Percentiles rank a stretch among this genome's conserved stretches.
Evolutionary conservation across 495 filamentous ascomycete species (phyloP).

Genomic region (Talaromyces borbonicus): DNA sequence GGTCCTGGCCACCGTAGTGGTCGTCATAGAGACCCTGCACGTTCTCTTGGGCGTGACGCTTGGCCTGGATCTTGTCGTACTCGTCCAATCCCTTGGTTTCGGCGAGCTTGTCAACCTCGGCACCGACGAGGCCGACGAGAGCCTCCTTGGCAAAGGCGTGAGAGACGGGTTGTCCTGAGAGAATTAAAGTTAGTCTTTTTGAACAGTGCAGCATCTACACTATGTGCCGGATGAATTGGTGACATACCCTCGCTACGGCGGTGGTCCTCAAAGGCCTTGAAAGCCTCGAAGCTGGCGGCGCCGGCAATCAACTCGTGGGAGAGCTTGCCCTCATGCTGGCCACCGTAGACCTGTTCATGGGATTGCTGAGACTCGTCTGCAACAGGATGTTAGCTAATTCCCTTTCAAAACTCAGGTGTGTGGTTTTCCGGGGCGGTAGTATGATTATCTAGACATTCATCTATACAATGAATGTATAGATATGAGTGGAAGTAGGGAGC

Average conservation of each 20-base stretch:
- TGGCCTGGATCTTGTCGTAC: slow-evolving; percentile 55
- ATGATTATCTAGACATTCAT: no score
- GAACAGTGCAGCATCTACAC: no score
- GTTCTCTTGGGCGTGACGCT: slow-evolving; percentile 56
- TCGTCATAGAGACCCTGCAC: slow-evolving; percentile 55
- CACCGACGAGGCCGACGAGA: slow-evolving; percentile 58
- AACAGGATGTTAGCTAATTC: background rate
- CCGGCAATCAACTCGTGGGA: slow-evolving; percentile 68
- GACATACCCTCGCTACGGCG: slow-evolving; percentile 59
- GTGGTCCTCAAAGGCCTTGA: slow-evolving; percentile 71
- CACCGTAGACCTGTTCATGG: slow-evolving; percentile 52
- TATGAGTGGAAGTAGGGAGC: background rate
- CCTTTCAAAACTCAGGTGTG: no score
- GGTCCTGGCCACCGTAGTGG: slow-evolving; percentile 40
- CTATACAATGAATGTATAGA: background rate
- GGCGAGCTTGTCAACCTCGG: slow-evolving; percentile 67
- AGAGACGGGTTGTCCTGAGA: slow-evolving; percentile 53
- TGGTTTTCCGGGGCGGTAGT: no score
- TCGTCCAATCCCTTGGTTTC: slow-evolving; percentile 71
- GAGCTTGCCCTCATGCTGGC: slow-evolving; percentile 48
- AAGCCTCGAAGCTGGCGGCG: slow-evolving; percentile 67
- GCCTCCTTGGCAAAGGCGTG: slow-evolving; percentile 73
- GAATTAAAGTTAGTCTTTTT: no score
- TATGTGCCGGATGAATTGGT: slow-evolving; percentile 4
- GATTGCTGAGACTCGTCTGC: slow-evolving; percentile 40